These are phyloP conservation scores for Collybia mongolica DNA, from an alignment of 768 basidiomycete genomes.

Conservation along the genomic window DNA sequence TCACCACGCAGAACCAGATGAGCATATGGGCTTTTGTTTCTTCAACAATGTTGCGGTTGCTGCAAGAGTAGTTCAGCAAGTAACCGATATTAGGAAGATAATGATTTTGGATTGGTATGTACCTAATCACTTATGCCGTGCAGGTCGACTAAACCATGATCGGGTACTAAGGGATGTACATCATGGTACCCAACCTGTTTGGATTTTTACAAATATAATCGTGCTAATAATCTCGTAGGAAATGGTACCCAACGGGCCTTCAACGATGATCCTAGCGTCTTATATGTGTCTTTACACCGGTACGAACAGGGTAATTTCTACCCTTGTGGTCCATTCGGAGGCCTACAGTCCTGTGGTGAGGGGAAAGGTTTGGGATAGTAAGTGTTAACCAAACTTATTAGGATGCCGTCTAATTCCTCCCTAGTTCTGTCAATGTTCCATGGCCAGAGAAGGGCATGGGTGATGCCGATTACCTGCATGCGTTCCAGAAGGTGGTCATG, in stretches of 20 bases:
- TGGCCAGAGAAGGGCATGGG: constrained; percentile 90
- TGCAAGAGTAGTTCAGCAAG: constrained; percentile 72
- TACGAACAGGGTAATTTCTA: constrained; percentile 93
- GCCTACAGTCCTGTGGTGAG: constrained; percentile 82
- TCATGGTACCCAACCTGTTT: constrained; percentile 50
- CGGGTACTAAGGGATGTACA: constrained; percentile 70
- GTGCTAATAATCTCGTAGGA: constrained; percentile 41
- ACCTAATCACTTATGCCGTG: neutral
- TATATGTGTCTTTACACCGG: constrained; percentile 94
- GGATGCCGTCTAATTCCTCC: constrained; percentile 3
- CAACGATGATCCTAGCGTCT: constrained; percentile 85
- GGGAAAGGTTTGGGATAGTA: constrained; percentile 86
- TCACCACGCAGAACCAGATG: constrained; percentile 97
- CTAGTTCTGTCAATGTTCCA: constrained; percentile 91
- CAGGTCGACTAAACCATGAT: neutral
- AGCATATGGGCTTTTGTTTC: constrained; percentile 99
- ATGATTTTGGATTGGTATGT: constrained; percentile 94
- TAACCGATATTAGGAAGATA: constrained; percentile 72
- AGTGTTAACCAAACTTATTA: constrained; percentile 26
- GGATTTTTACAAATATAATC: too few relatives aligned
- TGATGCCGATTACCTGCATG: constrained; percentile 95
- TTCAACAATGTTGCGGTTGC: constrained; percentile 98
- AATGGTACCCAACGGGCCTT: constrained; percentile 98
- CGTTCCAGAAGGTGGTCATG: constrained; percentile 95
- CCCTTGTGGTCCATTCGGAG: constrained; percentile 89